Conservation (phyloP, 345 rosid species). For the Arabidopsis suecica region DNA sequence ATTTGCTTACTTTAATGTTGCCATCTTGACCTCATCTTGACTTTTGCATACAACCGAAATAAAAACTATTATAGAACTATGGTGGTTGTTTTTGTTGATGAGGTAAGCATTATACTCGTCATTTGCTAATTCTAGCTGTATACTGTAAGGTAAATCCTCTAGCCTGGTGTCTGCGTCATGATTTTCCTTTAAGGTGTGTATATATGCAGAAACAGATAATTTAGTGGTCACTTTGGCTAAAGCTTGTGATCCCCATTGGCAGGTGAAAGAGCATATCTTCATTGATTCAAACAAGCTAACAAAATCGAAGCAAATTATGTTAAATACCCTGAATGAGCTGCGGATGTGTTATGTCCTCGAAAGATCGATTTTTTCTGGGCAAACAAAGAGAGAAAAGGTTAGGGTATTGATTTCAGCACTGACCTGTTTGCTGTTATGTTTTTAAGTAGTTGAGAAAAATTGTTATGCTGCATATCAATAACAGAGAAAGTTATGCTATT, state of each 20-base stretch:
- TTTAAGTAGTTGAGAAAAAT: constrained; percentile 3
- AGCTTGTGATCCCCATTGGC: constrained; percentile 40
- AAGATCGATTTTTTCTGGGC: constrained; percentile 54
- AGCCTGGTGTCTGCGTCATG: constrained; percentile 8
- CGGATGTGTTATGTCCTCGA: constrained; percentile 71
- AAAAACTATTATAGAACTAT: neutral
- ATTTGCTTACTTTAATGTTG: constrained; percentile 12
- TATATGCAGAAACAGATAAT: constrained; percentile 21
- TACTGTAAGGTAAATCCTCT: neutral
- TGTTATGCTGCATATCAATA: constrained; percentile 22
- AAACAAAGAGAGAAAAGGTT: constrained; percentile 62
- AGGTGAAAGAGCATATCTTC: constrained; percentile 83
- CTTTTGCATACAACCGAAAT: constrained; percentile 16
- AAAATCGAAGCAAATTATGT: constrained; percentile 86
- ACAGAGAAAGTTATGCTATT: neutral
- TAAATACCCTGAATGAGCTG: constrained; percentile 86
- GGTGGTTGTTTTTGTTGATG: constrained; percentile 8
- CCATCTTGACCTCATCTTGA: neutral
- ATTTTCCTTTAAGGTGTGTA: constrained; percentile 2
- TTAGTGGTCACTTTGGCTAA: constrained; percentile 21
- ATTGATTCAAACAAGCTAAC: constrained; percentile 67
- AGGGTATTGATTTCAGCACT: constrained; percentile 47
- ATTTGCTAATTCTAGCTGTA: neutral
- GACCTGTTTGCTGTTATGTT: constrained; percentile 22
- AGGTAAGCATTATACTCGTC: constrained; percentile 4